Percentiles rank a stretch among this genome's conserved stretches.
Conservation (phyloP, 192 early-diverging fungal species). For the Podila minutissima region DNA sequence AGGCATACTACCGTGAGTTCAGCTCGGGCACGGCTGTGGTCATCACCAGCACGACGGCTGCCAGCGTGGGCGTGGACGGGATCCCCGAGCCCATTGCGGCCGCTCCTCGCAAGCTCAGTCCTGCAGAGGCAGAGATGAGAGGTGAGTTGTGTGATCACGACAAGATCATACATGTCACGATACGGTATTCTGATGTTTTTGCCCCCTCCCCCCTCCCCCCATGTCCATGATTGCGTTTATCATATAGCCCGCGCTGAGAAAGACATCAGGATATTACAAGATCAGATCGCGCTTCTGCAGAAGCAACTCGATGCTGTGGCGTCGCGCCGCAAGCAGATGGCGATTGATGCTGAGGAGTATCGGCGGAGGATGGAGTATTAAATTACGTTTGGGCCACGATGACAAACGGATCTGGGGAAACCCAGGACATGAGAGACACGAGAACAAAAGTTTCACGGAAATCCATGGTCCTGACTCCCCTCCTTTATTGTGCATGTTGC, state of each 20-base stretch:
- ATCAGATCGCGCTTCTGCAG: slow-evolving; percentile 19
- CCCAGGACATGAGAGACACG: no score
- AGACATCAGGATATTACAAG: slow-evolving; percentile 6
- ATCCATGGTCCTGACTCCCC: no score
- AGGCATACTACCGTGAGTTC: slow-evolving; percentile 18
- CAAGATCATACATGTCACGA: no score
- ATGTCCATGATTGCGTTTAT: background rate
- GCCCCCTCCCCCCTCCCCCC: background rate
- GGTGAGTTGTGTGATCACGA: background rate
- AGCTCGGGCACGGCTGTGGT: slow-evolving; percentile 22
- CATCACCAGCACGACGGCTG: background rate
- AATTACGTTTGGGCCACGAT: no score
- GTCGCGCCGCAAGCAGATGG: slow-evolving; percentile 18
- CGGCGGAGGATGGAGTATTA: background rate
- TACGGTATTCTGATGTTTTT: no score
- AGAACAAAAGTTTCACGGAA: no score
- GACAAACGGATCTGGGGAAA: background rate
- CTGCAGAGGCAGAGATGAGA: background rate
- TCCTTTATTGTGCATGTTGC: no score
- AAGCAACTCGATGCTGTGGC: slow-evolving; percentile 23
- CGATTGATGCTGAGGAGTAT: slow-evolving; percentile 3
- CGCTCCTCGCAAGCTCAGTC: background rate
- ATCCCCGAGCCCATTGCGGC: background rate
- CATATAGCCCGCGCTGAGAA: slow-evolving; percentile 16
- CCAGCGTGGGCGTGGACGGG: background rate